A percentile compares a stretch with the other conserved stretches of the same genome.
These are phyloP conservation scores for Malus sieversii DNA, from an alignment of 306 rosid species.

Conservation along the genomic window DNA sequence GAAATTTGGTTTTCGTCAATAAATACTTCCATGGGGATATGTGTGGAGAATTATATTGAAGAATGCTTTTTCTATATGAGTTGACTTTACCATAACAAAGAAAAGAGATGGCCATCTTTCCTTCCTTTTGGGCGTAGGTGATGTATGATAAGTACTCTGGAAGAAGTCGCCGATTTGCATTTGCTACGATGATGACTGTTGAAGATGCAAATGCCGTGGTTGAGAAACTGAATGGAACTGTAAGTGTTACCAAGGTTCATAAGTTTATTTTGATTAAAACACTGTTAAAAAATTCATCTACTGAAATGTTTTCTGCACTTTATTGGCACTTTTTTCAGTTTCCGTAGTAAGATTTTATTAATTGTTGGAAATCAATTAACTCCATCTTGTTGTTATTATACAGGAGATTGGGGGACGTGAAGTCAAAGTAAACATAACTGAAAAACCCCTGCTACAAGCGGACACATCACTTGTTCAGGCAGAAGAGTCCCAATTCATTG, in stretches of 20 bases:
- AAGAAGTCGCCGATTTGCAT: slow-evolving; percentile 90
- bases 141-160: slow-evolving; percentile 91
- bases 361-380: background rate
- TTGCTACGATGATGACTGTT: slow-evolving; percentile 66
- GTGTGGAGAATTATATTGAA: background rate
- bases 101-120: background rate
- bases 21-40: background rate
- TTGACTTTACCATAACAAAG: background rate
- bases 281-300: background rate
- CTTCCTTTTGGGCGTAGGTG: slow-evolving; percentile 44
- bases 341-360: background rate
- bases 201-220: slow-evolving; percentile 71
- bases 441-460: slow-evolving; percentile 50
- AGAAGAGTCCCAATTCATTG: slow-evolving; percentile 67
- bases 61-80: too few species aligned
- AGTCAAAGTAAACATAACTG: slow-evolving; percentile 78
- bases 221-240: slow-evolving; percentile 90
- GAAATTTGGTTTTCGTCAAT: background rate
- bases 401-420: slow-evolving; percentile 84
- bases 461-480: slow-evolving; percentile 43
- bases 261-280: background rate
- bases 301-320: background rate
- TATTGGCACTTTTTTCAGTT: background rate
- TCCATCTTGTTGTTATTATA: slow-evolving; percentile 15
- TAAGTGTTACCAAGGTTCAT: slow-evolving; percentile 23